These are phyloP conservation scores for Ophiostoma sp. DNA, from an alignment of 2,329 filamentous ascomycete genomes.

Conservation along the genomic window DNA sequence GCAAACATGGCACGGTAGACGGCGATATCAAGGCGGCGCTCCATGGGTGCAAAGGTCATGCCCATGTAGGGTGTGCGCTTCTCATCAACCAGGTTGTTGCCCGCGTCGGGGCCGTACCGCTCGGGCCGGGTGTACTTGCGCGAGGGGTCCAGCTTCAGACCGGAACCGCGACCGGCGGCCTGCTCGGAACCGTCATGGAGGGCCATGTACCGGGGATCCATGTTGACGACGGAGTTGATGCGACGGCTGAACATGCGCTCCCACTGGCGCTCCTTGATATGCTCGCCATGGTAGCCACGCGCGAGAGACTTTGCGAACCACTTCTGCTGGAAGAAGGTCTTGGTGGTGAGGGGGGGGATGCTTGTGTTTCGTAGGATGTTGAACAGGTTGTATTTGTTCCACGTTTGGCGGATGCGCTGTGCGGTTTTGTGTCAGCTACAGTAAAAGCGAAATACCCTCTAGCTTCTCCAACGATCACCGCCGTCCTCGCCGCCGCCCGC, in stretches of 20 bases:
- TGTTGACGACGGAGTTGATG: constrained; percentile 75
- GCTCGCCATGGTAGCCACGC: constrained; percentile 88
- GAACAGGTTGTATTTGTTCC: constrained; percentile 97
- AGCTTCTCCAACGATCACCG: neutral
- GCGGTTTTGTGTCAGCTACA: neutral
- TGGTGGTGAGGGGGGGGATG: constrained; percentile 38
- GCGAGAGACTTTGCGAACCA: constrained; percentile 82
- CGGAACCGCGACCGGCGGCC: constrained; percentile 77
- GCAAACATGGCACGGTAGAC: constrained; percentile 92
- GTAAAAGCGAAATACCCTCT: too few relatives aligned
- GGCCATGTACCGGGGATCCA: constrained; percentile 77
- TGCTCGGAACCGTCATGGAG: constrained; percentile 73
- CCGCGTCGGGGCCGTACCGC: constrained; percentile 19
- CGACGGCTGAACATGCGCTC: constrained; percentile 82
- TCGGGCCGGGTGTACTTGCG: constrained; percentile 6
- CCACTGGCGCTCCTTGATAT: constrained; percentile 91
- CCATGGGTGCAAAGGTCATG: constrained; percentile 89
- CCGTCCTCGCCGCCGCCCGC: neutral
- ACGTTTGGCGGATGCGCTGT: constrained; percentile 89
- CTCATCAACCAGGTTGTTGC: constrained; percentile 32
- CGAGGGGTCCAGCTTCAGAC: constrained; percentile 36
- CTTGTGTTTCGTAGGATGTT: constrained; percentile 60
- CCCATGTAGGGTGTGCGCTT: constrained; percentile 78
- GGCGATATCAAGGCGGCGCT: constrained; percentile 87
- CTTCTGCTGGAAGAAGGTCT: constrained; percentile 97